Base-by-base conservation (phyloP, 257 asterid genomes). In the Solanum megistacrolobum region DNA sequence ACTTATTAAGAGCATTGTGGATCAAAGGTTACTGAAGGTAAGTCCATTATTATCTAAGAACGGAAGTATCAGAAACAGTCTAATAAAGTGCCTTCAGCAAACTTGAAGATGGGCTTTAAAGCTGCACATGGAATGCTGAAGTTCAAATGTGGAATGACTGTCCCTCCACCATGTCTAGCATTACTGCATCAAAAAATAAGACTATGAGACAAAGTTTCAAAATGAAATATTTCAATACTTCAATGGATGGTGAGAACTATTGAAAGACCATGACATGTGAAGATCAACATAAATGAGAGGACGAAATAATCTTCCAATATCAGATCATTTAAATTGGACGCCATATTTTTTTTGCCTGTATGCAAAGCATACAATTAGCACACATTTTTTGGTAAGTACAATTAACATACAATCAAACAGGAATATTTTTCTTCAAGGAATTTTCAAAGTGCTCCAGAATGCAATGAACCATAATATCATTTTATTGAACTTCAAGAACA, bases 71-170 rank as follows among this genome's bases (percentile, higher is more conserved):
- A 35, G 38, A 48, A 82, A 82, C 20, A 81, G 46, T 48, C 71
- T 71, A 83, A 35, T 86, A 87, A 74, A 88, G 35, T 86, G 93
- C 99, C 99, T 93, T 89, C 84, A 85, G 98, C 92, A 91, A 96
- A 97, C 89, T 92, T 92, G 92, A 97, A 91, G 92, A 97, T 89
- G 21, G 98, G 98, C 92, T 92, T 92, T 88, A 97, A 91, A 87
- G 99, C 98, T 86, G 96, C 95, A 85, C 96, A 96, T 13, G 99
- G 98, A 60, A 97, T 97, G 97, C 99, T 96, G 92, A 97, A 97
- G 94, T 97, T 97, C 95, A 97, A 90, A 91, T 96, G 96, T 27
- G 99, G 99, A 76, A 97, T 95, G n/a, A 97, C 95, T 23, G 94
- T 93, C 84, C 99, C 99, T 88, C 99, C 99, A 90, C 99, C 99